A percentile compares a stretch with the other conserved stretches of the same genome.
phyloP scores from a whole-genome alignment of 192 early-diverging fungal genomes.

The Diversispora epigaea region DNA sequence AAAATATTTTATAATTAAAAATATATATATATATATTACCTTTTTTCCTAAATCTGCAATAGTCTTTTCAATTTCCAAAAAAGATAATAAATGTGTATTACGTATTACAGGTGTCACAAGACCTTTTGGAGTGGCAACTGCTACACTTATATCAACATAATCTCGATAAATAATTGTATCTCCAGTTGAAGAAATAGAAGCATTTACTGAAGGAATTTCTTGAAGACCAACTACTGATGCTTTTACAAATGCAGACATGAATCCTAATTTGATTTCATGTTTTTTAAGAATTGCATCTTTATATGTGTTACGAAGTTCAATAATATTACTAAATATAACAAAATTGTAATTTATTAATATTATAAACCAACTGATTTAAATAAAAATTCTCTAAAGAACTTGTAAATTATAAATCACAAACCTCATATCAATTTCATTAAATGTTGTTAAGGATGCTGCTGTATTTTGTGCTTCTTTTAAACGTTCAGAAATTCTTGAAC shows the following conservation, averaged over 20 bases:
- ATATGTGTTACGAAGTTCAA: constrained; percentile 88
- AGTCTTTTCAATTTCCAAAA: constrained; percentile 89
- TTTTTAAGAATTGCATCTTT: constrained; percentile 93
- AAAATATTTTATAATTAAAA: neutral
- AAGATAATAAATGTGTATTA: constrained; percentile 80
- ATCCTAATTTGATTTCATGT: constrained; percentile 95
- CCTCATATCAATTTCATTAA: constrained; percentile 99
- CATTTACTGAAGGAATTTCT: constrained; percentile 92
- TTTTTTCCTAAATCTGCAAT: constrained; percentile 85
- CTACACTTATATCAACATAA: constrained; percentile 93
- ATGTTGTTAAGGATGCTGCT: constrained; percentile 96
- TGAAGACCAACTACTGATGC: constrained; percentile 82
- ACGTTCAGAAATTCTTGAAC: constrained; percentile 86
- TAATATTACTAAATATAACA: constrained; percentile 64
- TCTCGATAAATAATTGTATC: constrained; percentile 89
- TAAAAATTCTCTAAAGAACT: neutral
- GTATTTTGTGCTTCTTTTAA: constrained; percentile 97
- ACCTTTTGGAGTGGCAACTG: constrained; percentile 98
- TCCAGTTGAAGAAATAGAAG: constrained; percentile 72
- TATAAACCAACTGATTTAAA: neutral
- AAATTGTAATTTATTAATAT: neutral
- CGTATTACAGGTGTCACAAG: constrained; percentile 96
- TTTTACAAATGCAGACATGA: constrained; percentile 98
- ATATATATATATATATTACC: constrained; percentile 45
- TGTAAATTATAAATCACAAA: neutral